Evolutionary conservation across 352 stramenopile genomes (phyloP).

Genomic region (Phytophthora parvispora): DNA sequence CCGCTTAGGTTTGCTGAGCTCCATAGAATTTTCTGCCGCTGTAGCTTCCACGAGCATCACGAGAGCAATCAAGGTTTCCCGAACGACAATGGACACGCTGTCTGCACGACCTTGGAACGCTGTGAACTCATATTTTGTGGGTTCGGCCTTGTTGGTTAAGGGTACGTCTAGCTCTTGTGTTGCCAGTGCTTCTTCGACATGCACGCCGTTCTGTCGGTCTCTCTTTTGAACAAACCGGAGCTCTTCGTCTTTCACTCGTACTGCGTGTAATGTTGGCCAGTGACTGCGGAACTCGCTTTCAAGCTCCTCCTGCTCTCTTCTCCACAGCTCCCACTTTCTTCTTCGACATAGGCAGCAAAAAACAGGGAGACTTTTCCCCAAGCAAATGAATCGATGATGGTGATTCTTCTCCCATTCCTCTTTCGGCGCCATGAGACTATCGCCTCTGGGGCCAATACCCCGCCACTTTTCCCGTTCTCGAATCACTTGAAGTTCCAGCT

Average conservation of each 20-base stretch:
- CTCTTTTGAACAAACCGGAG: constrained; percentile 29
- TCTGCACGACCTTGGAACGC: not conserved
- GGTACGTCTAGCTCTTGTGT: not conserved
- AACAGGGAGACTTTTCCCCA: constrained; percentile 28
- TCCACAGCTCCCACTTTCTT: constrained; percentile 67
- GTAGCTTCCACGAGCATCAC: constrained; percentile 31
- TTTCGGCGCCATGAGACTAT: constrained; percentile 38
- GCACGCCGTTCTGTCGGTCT: constrained; percentile 13
- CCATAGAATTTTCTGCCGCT: not conserved
- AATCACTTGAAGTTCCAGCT: constrained; percentile 41
- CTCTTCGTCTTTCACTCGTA: constrained; percentile 64
- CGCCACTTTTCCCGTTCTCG: constrained; percentile 23
- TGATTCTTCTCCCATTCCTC: constrained; percentile 81
- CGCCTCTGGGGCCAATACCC: constrained; percentile 24
- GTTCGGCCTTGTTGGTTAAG: not conserved
- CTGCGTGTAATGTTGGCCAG: constrained; percentile 40
- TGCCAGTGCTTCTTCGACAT: constrained; percentile 3
- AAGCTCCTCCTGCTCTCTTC: constrained; percentile 51
- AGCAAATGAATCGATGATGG: constrained; percentile 70
- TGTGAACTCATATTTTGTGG: constrained; percentile 17
- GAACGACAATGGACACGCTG: not conserved
- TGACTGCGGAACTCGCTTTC: constrained; percentile 55
- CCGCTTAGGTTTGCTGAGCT: constrained; percentile 10
- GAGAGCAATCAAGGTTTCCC: constrained; percentile 18
- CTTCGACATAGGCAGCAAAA: constrained; percentile 77